Conservation (phyloP, 805 yeast species). For the Saturnispora galanensis region DNA sequence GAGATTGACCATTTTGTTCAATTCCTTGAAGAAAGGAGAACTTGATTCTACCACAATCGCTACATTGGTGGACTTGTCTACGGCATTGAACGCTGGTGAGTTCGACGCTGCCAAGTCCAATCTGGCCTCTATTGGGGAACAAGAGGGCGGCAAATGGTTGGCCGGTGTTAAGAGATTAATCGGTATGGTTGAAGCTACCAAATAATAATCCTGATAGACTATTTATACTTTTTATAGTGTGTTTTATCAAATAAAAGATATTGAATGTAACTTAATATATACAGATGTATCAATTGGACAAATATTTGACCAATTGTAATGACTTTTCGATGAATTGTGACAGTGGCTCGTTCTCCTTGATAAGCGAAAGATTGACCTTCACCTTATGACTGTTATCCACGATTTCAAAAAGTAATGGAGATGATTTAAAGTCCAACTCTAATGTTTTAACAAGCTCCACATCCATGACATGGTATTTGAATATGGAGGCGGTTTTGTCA, state of each 20-base stretch:
- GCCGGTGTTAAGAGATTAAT: slow-evolving; percentile 84
- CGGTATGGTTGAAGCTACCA: slow-evolving; percentile 49
- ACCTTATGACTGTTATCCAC: slow-evolving; percentile 16
- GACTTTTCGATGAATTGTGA: not conserved
- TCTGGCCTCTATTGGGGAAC: slow-evolving; percentile 53
- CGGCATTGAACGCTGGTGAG: slow-evolving; percentile 42
- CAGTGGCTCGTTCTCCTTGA: slow-evolving; percentile 3
- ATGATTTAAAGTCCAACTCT: slow-evolving; percentile 21
- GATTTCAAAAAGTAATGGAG: slow-evolving; percentile 21
- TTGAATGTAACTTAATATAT: not conserved
- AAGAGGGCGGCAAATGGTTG: slow-evolving; percentile 86
- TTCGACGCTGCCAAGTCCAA: slow-evolving; percentile 50
- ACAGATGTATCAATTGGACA: not conserved
- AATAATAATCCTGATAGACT: not conserved
- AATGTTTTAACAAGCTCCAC: slow-evolving; percentile 20
- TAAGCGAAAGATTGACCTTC: slow-evolving; percentile 2
- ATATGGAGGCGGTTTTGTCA: not conserved
- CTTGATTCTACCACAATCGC: slow-evolving; percentile 45
- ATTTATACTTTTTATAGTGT: too few species aligned
- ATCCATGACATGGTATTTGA: slow-evolving; percentile 9
- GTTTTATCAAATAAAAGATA: too few species aligned
- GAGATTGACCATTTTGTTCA: slow-evolving; percentile 67
- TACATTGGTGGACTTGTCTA: slow-evolving; percentile 42
- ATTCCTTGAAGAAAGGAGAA: slow-evolving; percentile 67
- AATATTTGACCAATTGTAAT: slow-evolving; percentile 1